phyloP scores from a whole-genome alignment of 2,329 filamentous ascomycete species.

The Xylaria arbuscula region DNA sequence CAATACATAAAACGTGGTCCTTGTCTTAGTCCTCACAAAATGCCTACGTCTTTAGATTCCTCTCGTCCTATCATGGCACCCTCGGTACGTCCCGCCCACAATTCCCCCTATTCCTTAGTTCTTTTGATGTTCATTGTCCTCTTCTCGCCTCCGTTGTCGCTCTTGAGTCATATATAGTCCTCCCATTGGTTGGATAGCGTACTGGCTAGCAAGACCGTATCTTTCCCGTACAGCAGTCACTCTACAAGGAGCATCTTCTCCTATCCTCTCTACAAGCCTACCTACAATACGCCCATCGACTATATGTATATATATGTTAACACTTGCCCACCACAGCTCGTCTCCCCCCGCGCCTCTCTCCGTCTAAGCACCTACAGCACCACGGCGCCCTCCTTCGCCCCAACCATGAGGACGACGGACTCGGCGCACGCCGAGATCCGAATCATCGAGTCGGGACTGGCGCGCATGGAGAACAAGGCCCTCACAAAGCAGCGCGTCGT shows the following conservation, averaged over 20 bases:
- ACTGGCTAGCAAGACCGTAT: background rate
- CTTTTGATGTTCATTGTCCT: background rate
- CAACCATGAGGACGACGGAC: conserved; percentile 64
- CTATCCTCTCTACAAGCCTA: background rate
- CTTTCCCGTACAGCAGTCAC: background rate
- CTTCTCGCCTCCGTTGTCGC: background rate
- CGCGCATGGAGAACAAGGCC: conserved; percentile 90
- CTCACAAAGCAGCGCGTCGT: conserved; percentile 84
- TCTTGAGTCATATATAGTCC: background rate
- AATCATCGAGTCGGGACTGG: conserved; percentile 81
- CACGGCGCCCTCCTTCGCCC: conserved; percentile 69
- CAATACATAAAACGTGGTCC: conserved; percentile 9
- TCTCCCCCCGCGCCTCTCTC: conserved; percentile 63
- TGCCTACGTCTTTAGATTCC: conserved; percentile 70
- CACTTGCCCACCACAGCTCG: conserved; percentile 37
- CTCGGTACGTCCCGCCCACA: conserved; percentile 61
- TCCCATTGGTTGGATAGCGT: background rate
- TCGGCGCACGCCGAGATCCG: conserved; percentile 67
- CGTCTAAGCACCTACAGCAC: conserved; percentile 71
- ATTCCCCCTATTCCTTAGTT: background rate
- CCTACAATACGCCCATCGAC: background rate
- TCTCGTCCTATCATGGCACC: conserved; percentile 71
- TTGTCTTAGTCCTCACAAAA: conserved; percentile 44
- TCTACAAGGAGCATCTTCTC: background rate
- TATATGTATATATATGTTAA: background rate